phyloP scores from a whole-genome alignment of 179 eudicot genomes.

The Beta corolliflora region DNA sequence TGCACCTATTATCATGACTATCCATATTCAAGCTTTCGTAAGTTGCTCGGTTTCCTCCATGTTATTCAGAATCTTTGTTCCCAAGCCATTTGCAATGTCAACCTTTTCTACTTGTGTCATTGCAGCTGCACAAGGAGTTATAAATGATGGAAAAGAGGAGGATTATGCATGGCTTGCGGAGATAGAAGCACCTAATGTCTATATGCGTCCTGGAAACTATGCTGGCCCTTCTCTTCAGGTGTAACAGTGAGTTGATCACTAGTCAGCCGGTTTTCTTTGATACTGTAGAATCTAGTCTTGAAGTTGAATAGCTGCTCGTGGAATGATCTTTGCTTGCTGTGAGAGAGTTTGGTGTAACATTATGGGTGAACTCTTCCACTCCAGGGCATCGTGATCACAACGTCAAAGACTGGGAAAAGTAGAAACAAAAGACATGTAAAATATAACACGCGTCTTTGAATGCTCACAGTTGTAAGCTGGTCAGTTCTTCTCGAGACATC shows the following conservation, averaged over 20 bases:
- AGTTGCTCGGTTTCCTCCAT: slow-evolving; percentile 23
- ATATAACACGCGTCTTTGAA: neutral
- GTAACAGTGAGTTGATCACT: slow-evolving; percentile 24
- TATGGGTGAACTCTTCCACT: neutral
- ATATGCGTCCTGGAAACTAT: slow-evolving; percentile 68
- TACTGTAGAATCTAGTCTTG: neutral
- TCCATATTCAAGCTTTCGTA: slow-evolving; percentile 73
- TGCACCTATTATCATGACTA: slow-evolving; percentile 91
- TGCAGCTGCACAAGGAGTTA: slow-evolving; percentile 39
- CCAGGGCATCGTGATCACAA: neutral
- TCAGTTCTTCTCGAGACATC: neutral
- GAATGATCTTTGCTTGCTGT: slow-evolving; percentile 1
- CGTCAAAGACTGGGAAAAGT: neutral
- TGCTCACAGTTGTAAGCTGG: neutral
- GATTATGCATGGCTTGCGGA: slow-evolving; percentile 92
- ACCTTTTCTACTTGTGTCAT: neutral
- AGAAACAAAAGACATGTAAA: neutral
- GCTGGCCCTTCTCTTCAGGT: slow-evolving; percentile 57
- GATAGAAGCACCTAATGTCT: slow-evolving; percentile 65
- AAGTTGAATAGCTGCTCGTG: slow-evolving; percentile 11
- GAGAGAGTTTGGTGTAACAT: neutral
- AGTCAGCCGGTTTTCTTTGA: neutral
- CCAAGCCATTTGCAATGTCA: neutral
- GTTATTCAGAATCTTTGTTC: neutral
- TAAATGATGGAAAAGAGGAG: slow-evolving; percentile 49